Base-by-base conservation (phyloP, 2,329 filamentous ascomycete species). In the Mycosphaerelloides madeirae region DNA sequence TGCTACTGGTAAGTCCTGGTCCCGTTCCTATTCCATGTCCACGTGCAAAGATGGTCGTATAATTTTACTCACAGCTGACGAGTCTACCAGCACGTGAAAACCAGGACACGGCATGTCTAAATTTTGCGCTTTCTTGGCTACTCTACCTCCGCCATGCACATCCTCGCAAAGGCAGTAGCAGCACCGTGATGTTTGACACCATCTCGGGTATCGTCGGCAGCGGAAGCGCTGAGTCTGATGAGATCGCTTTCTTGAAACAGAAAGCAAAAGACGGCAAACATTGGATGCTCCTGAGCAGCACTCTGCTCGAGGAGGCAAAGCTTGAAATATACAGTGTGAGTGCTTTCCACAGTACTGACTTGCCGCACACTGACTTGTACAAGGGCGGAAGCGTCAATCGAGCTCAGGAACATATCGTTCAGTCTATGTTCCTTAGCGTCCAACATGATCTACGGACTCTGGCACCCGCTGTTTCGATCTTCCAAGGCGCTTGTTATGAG, bases 41-140 rank as follows among this genome's bases (percentile, higher is more conserved):
- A 12, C 15, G 16, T 9, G 32, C 8, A 11, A 5, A 35, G 13
- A n/a, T n/a, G n/a, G n/a, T n/a, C n/a, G n/a, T n/a, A n/a, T n/a
- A n/a, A n/a, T n/a, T n/a, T 7, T 36, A 14, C 32, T 29, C 13
- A 43, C 2, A 14, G 25, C 50, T 56, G 31, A 56, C 32, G 3
- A 34, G 6, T 3, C n/a, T n/a, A 8, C n/a, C 40, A 62, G 93
- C 93, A 1, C 76, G 91, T 50, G 93, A 97, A 65, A 95, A 94
- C 55, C 84, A 89, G 53, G 93, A 98, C 61, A 87, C 88, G 74
- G 83, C 80, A 3, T 97, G 93, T 62, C 75, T 98, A 44, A 97
- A 96, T 65, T 97, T 95, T 67, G 87, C 89, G 25, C 78, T 98
- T 49, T 95, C 89, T 61, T 98, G 93, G 93, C 75, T 97, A 2